A percentile compares a stretch with the other conserved stretches of the same genome.
phyloP scores from a whole-genome alignment of 2,329 filamentous ascomycete genomes.

The Pseudogymnoascus verrucosus region DNA sequence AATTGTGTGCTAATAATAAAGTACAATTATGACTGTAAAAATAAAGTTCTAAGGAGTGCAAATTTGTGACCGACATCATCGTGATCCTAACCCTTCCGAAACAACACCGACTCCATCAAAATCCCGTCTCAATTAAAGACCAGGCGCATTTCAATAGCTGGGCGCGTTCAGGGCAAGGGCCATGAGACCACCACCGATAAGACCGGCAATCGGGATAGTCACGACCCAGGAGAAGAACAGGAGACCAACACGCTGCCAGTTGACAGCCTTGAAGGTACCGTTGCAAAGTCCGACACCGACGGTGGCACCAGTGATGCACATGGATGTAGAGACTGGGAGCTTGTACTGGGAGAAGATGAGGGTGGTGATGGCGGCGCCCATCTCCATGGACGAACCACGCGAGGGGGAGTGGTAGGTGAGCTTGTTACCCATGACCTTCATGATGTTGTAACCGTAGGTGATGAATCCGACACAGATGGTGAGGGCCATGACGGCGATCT shows the following conservation, averaged over 20 bases:
- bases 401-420: constrained; percentile 61
- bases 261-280: constrained; percentile 56
- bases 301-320: constrained; percentile 55
- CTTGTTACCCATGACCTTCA: constrained; percentile 81
- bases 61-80: too few relatives aligned
- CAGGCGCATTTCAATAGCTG: background rate
- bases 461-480: constrained; percentile 60
- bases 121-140: too few relatives aligned
- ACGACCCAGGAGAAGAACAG: constrained; percentile 59
- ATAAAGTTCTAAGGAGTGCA: too few relatives aligned
- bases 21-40: too few relatives aligned
- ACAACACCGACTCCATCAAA: too few relatives aligned
- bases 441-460: constrained; percentile 78
- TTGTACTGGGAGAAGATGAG: constrained; percentile 68
- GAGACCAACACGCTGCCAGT: constrained; percentile 65
- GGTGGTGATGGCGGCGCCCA: constrained; percentile 70
- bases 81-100: too few relatives aligned
- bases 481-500: constrained; percentile 59
- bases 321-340: constrained; percentile 66
- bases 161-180: constrained; percentile 50
- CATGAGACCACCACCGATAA: constrained; percentile 31
- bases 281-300: constrained; percentile 56
- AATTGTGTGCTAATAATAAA: too few relatives aligned
- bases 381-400: constrained; percentile 63
- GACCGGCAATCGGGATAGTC: constrained; percentile 42